Base-by-base conservation (phyloP, 805 yeast species). In the Metschnikowia cerradonensis region DNA sequence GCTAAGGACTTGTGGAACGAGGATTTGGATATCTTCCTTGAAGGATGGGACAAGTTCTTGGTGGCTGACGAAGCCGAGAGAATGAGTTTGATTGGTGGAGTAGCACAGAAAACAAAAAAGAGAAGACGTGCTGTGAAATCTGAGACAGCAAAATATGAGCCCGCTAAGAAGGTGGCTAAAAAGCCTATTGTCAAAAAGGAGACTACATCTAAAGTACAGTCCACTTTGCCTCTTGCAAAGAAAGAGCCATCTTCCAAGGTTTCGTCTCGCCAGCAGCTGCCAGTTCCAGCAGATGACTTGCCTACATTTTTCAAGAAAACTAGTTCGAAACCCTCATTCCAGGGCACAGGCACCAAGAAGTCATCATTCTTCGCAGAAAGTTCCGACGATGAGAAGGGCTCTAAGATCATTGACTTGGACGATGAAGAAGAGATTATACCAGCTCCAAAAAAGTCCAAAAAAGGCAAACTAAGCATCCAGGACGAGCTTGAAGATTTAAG, bases 1-100 rank as follows among this genome's bases (percentile, higher is more conserved):
- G 90, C 96, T 14, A 89, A 88, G 65, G 97, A 91, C 65, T 71
- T 94, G 50, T 94, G 99, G 99, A 78, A 72, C 52, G 76, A 67
- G 41, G 99, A 94, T 65, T 75, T 94, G 57, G 96, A 90, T 50
- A 84, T 70, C 0, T 92, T 94, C 66, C 62, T 80, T 52, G 73
- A 58, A 7, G 78, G 77, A 10, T 94, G 92, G 84, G 77, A 83
- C 1, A 70, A 77, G 50, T 90, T 88, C 66, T 68, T 89, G 62
- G 75, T 72, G 31, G 80, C 76, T 10, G 97, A 91, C 65, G 78
- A 76, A 49, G 79, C 77, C 51, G 78, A 77, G 51, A 79, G 90
- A 54, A 72, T 76, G 34, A 73, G 78, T 34, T 64, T 80, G 49
- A 66, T 75, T n/a, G 70, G 79, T 3, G 71, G 65, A 37, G 72